Conservation (phyloP, 202 grass and related monocot genomes). For the Eragrostis tef region DNA sequence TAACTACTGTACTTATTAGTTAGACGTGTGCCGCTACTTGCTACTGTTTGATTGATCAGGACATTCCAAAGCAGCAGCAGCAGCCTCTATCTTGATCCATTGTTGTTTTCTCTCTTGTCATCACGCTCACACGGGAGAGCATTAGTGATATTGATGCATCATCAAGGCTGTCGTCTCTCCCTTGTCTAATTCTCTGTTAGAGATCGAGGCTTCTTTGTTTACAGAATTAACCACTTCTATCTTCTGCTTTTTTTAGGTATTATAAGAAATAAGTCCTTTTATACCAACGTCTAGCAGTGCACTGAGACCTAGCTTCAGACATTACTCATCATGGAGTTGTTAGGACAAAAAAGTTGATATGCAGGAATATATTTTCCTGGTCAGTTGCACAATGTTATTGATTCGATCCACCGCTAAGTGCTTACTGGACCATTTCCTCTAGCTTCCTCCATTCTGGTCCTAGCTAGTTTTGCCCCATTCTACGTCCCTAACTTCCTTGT, state of each 20-base stretch:
- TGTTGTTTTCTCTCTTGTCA: constrained; percentile 51
- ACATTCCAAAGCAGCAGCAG: constrained; percentile 36
- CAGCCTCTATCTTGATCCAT: constrained; percentile 14
- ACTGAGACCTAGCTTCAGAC: background rate
- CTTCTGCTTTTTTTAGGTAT: background rate
- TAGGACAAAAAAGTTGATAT: no score
- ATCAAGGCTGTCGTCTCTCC: constrained; percentile 45
- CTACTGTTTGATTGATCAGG: constrained; percentile 9
- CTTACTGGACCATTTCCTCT: background rate
- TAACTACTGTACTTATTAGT: background rate
- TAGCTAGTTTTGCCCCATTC: background rate
- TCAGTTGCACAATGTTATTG: background rate
- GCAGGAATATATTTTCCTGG: no score
- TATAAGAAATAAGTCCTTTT: constrained; percentile 9
- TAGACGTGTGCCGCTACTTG: constrained; percentile 34
- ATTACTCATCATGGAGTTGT: no score
- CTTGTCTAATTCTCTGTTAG: constrained; percentile 40
- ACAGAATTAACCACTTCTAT: background rate
- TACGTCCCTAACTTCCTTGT: background rate
- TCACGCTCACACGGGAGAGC: constrained; percentile 8
- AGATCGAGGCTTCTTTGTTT: background rate
- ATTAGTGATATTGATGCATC: constrained; percentile 15
- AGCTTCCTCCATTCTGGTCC: background rate
- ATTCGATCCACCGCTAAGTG: background rate
- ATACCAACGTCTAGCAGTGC: background rate